Evolutionary conservation across 2,329 filamentous ascomycete genomes (phyloP).

Genomic region (Epichloe uncinata): DNA sequence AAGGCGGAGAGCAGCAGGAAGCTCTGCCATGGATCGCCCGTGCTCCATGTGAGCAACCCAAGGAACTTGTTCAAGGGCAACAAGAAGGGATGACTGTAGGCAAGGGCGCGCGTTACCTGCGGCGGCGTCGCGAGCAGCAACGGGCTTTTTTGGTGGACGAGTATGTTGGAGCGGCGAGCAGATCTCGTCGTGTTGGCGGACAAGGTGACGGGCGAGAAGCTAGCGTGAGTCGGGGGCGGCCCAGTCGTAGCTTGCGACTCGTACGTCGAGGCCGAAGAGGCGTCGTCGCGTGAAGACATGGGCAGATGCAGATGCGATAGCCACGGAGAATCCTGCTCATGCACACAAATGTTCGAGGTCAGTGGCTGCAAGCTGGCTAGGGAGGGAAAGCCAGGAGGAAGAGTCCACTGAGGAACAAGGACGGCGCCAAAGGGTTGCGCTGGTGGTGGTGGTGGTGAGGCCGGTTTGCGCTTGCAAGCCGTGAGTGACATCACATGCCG

Average conservation of each 20-base stretch:
- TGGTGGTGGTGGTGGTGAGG: background rate
- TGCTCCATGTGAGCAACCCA: conserved; percentile 87
- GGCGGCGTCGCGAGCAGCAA: conserved; percentile 86
- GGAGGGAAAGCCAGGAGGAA: background rate
- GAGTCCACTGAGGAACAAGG: too few species aligned
- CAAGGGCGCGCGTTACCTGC: conserved; percentile 83
- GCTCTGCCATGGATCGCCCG: conserved; percentile 89
- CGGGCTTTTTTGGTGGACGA: conserved; percentile 97
- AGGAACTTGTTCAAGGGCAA: conserved; percentile 75
- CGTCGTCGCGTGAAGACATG: conserved; percentile 27
- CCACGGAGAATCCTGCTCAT: conserved; percentile 32
- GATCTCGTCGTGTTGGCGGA: conserved; percentile 48
- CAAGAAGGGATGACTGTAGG: conserved; percentile 91
- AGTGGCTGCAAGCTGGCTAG: conserved; percentile 1
- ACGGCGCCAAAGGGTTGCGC: too few species aligned
- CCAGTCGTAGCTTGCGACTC: conserved; percentile 22
- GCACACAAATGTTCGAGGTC: background rate
- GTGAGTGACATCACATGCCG: conserved; percentile 6
- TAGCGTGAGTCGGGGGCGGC: conserved; percentile 62
- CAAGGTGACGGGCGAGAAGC: conserved; percentile 77
- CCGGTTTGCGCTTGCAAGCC: background rate
- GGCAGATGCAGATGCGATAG: conserved; percentile 30
- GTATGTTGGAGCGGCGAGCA: conserved; percentile 71
- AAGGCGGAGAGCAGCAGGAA: conserved; percentile 77
- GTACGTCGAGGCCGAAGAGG: conserved; percentile 19